Conservation (phyloP, 768 basidiomycete species). For the Galerina sulciceps region DNA sequence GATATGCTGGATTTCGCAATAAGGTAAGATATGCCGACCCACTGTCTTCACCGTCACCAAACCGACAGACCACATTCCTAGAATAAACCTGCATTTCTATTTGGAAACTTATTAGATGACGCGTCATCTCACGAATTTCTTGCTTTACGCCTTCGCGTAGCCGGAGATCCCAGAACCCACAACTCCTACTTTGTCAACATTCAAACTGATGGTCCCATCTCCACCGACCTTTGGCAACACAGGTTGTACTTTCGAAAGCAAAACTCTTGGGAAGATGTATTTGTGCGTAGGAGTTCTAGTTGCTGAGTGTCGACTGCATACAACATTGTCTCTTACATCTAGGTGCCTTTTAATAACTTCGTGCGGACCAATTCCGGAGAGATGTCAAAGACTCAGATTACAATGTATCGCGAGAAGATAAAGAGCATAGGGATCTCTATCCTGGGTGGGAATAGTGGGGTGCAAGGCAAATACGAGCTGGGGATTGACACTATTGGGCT, state of each 20-base stretch:
- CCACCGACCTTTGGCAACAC: slow-evolving; percentile 94
- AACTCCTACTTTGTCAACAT: slow-evolving; percentile 93
- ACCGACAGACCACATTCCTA: slow-evolving; percentile 27
- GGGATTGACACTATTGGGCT: slow-evolving; percentile 81
- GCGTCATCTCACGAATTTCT: slow-evolving; percentile 82
- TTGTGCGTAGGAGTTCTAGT: slow-evolving; percentile 49
- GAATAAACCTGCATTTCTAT: slow-evolving; percentile 74
- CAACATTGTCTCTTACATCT: neutral
- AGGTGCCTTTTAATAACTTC: slow-evolving; percentile 85
- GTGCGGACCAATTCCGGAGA: slow-evolving; percentile 77
- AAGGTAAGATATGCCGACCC: slow-evolving; percentile 47
- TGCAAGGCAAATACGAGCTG: slow-evolving; percentile 79
- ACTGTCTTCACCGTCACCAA: neutral
- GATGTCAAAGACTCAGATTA: slow-evolving; percentile 68
- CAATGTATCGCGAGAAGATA: slow-evolving; percentile 76
- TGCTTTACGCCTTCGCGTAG: slow-evolving; percentile 76
- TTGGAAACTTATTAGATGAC: slow-evolving; percentile 87
- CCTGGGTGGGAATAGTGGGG: slow-evolving; percentile 80
- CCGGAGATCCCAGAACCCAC: slow-evolving; percentile 75
- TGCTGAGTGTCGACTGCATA: neutral
- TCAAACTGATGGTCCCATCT: slow-evolving; percentile 83
- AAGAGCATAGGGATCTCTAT: slow-evolving; percentile 87
- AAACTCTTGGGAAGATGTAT: slow-evolving; percentile 81
- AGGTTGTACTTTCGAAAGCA: slow-evolving; percentile 76
- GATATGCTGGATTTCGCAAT: slow-evolving; percentile 91